Conservation (phyloP, 78 protist species). For the Dictyostelium capitatum region DNA sequence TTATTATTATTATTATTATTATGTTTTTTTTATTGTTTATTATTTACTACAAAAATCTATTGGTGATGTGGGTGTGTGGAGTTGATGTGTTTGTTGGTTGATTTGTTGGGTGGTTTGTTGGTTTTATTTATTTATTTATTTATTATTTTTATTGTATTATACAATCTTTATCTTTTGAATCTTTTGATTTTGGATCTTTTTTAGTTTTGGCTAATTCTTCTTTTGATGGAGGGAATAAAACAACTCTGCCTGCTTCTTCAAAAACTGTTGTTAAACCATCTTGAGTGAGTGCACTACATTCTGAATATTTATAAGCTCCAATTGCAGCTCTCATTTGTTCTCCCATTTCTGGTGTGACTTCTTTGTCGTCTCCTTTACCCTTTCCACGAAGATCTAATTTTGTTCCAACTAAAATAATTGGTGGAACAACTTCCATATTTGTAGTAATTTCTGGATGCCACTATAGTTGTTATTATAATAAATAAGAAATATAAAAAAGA, state of each 20-base stretch:
- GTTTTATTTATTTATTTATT: not conserved
- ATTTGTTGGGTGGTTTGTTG: not conserved
- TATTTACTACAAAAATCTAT: not conserved
- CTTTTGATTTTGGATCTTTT: slow-evolving; percentile 34
- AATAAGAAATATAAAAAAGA: not conserved
- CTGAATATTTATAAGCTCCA: slow-evolving; percentile 87
- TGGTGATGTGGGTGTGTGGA: no score
- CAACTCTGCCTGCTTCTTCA: slow-evolving; percentile 83
- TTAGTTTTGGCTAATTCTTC: slow-evolving; percentile 59
- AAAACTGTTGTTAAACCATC: slow-evolving; percentile 87
- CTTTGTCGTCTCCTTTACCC: slow-evolving; percentile 44
- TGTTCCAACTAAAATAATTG: slow-evolving; percentile 95
- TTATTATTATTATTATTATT: not conserved
- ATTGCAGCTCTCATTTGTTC: slow-evolving; percentile 82
- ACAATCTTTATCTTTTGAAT: slow-evolving; percentile 63
- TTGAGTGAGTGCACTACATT: slow-evolving; percentile 95
- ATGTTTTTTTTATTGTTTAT: not conserved
- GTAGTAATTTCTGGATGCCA: slow-evolving; percentile 72
- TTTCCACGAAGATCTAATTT: slow-evolving; percentile 88
- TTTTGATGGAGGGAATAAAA: slow-evolving; percentile 76
- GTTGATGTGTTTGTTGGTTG: not conserved
- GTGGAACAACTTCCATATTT: slow-evolving; percentile 65
- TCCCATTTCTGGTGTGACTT: slow-evolving; percentile 83
- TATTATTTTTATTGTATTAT: slow-evolving; percentile 46
- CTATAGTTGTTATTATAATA: not conserved